Evolutionary conservation across 2,329 filamentous ascomycete species (phyloP), one percentile per base, ranked within the genome.

Genomic region (Fusarium begoniae): DNA sequence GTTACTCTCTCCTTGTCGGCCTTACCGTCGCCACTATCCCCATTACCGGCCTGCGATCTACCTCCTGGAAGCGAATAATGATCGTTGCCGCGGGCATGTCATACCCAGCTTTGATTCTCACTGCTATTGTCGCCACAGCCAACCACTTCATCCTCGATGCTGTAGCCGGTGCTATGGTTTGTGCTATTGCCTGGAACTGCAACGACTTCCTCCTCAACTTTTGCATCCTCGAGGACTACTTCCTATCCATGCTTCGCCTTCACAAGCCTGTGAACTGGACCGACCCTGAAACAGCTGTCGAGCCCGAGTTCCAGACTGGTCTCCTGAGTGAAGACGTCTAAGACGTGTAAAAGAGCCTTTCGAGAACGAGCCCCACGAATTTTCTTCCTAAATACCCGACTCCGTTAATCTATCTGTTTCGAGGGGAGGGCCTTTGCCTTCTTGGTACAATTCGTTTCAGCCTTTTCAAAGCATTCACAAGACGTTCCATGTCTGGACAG

Each of bases 101-200:
- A 8, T 94, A 94, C 77, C 92, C 92, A 2, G 79, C 87, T 11
- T 84, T 88, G 32, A 94, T 94, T 69, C 82, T 93, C 10, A 85
- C 89, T 14, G 91, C 91, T 32, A 93, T 94, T 73, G 86, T 93
- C 30, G 89, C 92, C 7, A 93, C 92, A 0, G 92, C 92, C 51
- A 94, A 94, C 79, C 92, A 94, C 81, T 92, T 93, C 79, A 86
- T 93, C 54, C 87, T 94, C 12, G 92, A 94, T 79, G 92, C 92
- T 1, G 87, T 93, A 4, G 92, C 91, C 0, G 92, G 92, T 20
- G 89, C 90, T 11, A 77, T 88, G 38, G 90, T 94, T 7, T 93
- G 91, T 75, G 84, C 84, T 7, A 72, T 93, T 10, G 91, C 90
- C 2, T 94, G 92, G 91, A 81, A 87, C 63, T 80, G 81, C 53